These are phyloP conservation scores for Candida khao-thaluensis DNA, from an alignment of 805 yeast genomes.

Conservation along the genomic window DNA sequence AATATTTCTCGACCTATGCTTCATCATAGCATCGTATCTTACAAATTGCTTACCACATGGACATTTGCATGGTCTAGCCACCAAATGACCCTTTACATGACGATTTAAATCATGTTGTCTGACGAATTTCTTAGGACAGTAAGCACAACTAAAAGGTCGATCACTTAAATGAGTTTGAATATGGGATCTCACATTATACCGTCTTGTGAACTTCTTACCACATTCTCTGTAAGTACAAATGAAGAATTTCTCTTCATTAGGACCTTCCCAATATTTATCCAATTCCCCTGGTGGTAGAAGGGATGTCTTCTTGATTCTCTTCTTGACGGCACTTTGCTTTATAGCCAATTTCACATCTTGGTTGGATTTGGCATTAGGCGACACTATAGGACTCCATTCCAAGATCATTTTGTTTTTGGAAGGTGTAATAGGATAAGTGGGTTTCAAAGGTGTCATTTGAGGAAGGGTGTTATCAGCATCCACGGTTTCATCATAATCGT, in stretches of 20 bases:
- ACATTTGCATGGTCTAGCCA: conserved; percentile 64
- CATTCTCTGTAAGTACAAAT: conserved; percentile 77
- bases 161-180: conserved; percentile 96
- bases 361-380: conserved; percentile 30
- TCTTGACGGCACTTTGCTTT: conserved; percentile 46
- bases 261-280: conserved; percentile 79
- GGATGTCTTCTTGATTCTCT: conserved; percentile 55
- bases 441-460: conserved; percentile 39
- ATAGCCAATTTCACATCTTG: conserved; percentile 31
- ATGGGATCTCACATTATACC: conserved; percentile 92
- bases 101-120: conserved; percentile 93
- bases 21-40: conserved; percentile 81
- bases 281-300: conserved; percentile 87
- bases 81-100: conserved; percentile 84
- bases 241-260: conserved; percentile 68
- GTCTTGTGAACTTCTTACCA: conserved; percentile 77
- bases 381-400: conserved; percentile 47
- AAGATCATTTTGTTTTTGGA: conserved; percentile 29
- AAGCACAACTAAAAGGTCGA: conserved; percentile 80
- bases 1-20: conserved; percentile 76
- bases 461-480: conserved; percentile 42
- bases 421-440: conserved; percentile 34
- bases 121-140: conserved; percentile 84
- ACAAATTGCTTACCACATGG: conserved; percentile 94
- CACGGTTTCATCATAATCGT: conserved; percentile 29